Base-by-base conservation (phyloP, 176 grass and related monocot genomes). In the Tillandsia leiboldiana region DNA sequence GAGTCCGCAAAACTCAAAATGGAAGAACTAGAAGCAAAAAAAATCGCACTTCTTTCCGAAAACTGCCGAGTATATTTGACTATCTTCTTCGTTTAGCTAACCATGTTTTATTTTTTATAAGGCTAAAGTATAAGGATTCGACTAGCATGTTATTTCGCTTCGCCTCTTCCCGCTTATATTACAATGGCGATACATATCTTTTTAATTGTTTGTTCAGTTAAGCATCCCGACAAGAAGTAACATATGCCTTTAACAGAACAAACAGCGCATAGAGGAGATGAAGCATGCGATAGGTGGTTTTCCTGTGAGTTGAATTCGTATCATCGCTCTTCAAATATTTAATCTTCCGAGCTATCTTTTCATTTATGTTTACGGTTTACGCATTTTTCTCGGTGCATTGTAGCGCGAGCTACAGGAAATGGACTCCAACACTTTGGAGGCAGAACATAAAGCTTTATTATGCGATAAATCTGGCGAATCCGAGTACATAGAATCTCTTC, bases 391-490 rank as follows among this genome's bases (percentile, higher is more conserved):
- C 83, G 51, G 18, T 79, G 15, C 51, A 67, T 42, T 86, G 54
- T 65, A 96, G 88, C 66, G 67, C 75, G 64, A 75, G 12, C 53
- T 96, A 56, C 68, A 65, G 73, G 72, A 83, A 68, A 87, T 89
- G 88, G 92, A 83, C 80, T 72, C 72, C 18, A 85, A 81, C 53
- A 80, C 83, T 51, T 69, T 96, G 81, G 81, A 81, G 70, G 79
- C 82, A 50, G 92, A 87, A 79, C 71, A 81, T 59, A 84, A 78
- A 68, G 81, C 81, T 70, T 67, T 96, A 67, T 56, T 80, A 82
- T 75, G 59, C 85, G 88, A 96, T 74, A 87, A 86, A 78, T 24
- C 78, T 75, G 81, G 73, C 74, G 92, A 91, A 89, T 42, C 67
- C 65, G 86, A 83, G 72, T 96, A 87, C 81, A 64, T 84, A 17